Evolutionary conservation across 1,284 basidiomycete genomes (phyloP), one percentile per base, ranked within the genome.

Genomic region (Leucoagaricus sp.): DNA sequence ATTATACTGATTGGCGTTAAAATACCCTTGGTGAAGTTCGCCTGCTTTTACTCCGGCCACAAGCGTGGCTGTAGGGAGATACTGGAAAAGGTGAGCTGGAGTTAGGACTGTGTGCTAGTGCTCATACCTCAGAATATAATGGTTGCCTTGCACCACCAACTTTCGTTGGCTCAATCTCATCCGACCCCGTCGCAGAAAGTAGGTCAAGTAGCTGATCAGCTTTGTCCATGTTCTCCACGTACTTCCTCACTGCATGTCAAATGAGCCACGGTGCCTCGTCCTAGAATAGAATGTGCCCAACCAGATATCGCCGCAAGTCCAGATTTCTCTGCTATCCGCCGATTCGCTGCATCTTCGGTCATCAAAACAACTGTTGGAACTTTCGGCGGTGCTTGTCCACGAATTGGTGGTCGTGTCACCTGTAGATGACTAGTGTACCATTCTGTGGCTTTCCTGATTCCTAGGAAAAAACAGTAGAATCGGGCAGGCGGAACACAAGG

Each of bases 1-100:
- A 71, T 99, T 99, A 78, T 94, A 99, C 59, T 89, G 86, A 65
- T 93, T 98, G 4, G 96, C 93, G 67, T 93, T 96, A 77, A 98
- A 99, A 69, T 95, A 89, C 0, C 97, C 97, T 72, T 96, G 92
- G 64, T 94, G 83, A 9, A 96, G 83, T 49, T 89, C 79, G 0
- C 93, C 93, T 8, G 85, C 84, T 70, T 94, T 96, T 53, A 98
- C 79, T 1, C 94, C 96, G 6, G 94, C 93, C 26, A 86, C 72
- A 17, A 98, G 73, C 0, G 84, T 85, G 1, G 87, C 80, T 28
- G 83, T 79, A 0, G 94, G 81, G 9, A 98, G 78, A 70, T 99
- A 96, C 90, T 98, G 48, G 1, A 67, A 2, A n/a, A 49, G 28
- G 40, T 45, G 49, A 51, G 41, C 34, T 7, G 41, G 55, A 25